These are phyloP conservation scores for Pseudoturritis turrita DNA, from an alignment of 345 rosid genomes.

Conservation along the genomic window DNA sequence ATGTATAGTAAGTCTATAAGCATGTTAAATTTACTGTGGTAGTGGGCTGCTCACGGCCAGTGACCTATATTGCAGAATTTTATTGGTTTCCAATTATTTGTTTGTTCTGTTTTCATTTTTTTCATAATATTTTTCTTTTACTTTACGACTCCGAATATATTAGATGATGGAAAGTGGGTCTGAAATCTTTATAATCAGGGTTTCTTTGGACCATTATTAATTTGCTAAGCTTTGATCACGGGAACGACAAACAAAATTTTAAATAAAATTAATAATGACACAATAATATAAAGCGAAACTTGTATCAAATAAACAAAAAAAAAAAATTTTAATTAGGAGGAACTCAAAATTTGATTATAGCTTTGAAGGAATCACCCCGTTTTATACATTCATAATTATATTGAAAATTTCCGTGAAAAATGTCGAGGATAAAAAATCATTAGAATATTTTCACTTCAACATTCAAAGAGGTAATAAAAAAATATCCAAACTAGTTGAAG, in stretches of 20 bases:
- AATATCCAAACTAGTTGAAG: not conserved
- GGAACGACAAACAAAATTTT: not conserved
- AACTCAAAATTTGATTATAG: too few relatives aligned
- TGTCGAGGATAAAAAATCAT: not conserved
- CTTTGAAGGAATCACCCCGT: not conserved
- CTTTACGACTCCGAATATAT: not conserved
- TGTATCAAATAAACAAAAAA: too few relatives aligned
- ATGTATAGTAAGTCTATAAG: not conserved
- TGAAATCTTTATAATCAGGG: not conserved
- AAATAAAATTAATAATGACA: not conserved
- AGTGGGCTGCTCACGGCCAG: conserved; percentile 9
- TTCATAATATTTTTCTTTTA: not conserved
- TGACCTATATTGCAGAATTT: not conserved
- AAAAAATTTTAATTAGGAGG: too few relatives aligned
- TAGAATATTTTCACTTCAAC: too few relatives aligned
- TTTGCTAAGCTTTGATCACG: conserved; percentile 1
- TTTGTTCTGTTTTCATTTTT: not conserved
- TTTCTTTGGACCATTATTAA: not conserved
- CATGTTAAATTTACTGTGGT: conserved; percentile 14
- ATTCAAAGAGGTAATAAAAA: not conserved
- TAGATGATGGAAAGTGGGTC: conserved; percentile 9
- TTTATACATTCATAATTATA: not conserved
- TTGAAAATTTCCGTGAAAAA: not conserved
- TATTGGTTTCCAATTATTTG: not conserved
- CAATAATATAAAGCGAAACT: not conserved